Evolutionary conservation across 495 filamentous ascomycete genomes (phyloP), one percentile per base, ranked within the genome.

Genomic region (Pyrenula aspistea): DNA sequence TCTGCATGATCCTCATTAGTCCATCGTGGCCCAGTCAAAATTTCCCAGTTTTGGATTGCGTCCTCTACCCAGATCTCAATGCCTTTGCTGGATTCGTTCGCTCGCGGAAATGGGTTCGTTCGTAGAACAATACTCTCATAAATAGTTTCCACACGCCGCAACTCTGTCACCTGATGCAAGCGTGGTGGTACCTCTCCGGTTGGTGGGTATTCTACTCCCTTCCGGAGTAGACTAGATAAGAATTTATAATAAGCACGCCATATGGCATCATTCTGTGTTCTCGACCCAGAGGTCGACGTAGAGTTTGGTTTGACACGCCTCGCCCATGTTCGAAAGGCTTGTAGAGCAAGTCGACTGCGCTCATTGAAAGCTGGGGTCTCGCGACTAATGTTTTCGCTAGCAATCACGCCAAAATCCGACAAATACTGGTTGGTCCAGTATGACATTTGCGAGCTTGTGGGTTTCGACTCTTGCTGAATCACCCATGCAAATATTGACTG

Each of bases 221-320:
- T 53, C 58, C 70, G 71, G 19, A 79, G 24, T 71, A 87, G 57
- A 56, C 69, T 68, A 4, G 89, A 91, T 22, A 95, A 70, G 1
- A 83, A 77, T 56, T 77, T 72, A 64, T 94, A 95, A 63, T 96
- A 95, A 53, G 83, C 77, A 63, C 80, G 83, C 89, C 89, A 96
- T 12, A 91, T 65, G 4, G 62, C 55, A 0, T 67, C 1, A 10
- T 8, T 8, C 8, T 76, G 36, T 75, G 68, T 58, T 83, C 71
- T 60, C 80, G 74, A 66, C 63, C n/a, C 71, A 62, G 65, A 49
- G 23, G 50, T 36, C 11, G n/a, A 15, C 63, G 15, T 71, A 62
- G 65, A 49, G 23, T 47, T 36, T 12, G n/a, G 12, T 12, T 51
- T 22, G 19, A 24, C n/a, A 12, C 12, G 53, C 49, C 50, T 63